Evolutionary conservation across 1,284 basidiomycete species (phyloP).

Genomic region (Agaricales sp.): DNA sequence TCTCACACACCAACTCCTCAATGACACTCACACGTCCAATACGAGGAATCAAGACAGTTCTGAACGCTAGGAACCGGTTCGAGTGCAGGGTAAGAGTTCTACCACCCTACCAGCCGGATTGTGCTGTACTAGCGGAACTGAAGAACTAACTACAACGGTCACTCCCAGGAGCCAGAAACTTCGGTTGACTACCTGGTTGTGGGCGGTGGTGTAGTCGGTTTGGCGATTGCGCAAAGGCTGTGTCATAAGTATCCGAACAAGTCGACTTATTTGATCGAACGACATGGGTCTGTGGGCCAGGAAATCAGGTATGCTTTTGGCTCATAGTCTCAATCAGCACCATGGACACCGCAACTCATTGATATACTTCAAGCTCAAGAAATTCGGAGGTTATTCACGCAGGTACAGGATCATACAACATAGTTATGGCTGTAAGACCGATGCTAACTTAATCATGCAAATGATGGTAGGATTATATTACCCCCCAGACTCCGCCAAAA

Average conservation of each 20-base stretch:
- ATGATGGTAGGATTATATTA: conserved; percentile 78
- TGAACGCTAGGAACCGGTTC: conserved; percentile 53
- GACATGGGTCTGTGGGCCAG: conserved; percentile 64
- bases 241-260: conserved; percentile 57
- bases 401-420: conserved; percentile 68
- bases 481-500: conserved; percentile 80
- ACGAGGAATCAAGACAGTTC: conserved; percentile 43
- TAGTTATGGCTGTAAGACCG: conserved; percentile 9
- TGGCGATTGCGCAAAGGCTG: conserved; percentile 78
- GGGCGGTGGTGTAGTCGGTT: conserved; percentile 88
- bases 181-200: conserved; percentile 85
- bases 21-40: conserved; percentile 23
- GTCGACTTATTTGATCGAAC: conserved; percentile 81
- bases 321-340: neutral
- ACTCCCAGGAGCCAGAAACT: conserved; percentile 58
- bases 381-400: conserved; percentile 92
- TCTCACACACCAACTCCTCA: too few species aligned
- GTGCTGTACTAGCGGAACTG: conserved; percentile 3
- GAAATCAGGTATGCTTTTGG: conserved; percentile 61
- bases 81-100: conserved; percentile 47
- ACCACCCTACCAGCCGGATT: neutral
- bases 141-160: conserved; percentile 1
- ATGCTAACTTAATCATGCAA: conserved; percentile 7
- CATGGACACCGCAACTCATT: neutral
- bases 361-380: conserved; percentile 53